A percentile compares a stretch with the other conserved stretches of the same genome.
These are phyloP conservation scores for Beauveria asiatica DNA, from an alignment of 2,329 filamentous ascomycete genomes.

Conservation along the genomic window DNA sequence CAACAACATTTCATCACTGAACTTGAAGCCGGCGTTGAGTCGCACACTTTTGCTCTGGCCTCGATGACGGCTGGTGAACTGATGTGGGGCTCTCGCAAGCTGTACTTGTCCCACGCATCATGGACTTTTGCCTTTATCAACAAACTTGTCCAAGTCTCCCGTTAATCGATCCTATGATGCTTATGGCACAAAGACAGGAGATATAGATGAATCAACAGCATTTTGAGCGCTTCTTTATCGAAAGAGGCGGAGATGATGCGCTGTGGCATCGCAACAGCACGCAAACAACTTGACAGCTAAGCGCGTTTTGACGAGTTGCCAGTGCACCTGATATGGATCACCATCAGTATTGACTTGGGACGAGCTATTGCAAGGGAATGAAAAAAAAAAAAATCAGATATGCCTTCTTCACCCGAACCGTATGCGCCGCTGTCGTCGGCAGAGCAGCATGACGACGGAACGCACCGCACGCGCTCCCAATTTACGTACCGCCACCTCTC, in stretches of 20 bases:
- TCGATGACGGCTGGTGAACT: neutral
- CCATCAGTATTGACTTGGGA: neutral
- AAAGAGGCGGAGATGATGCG: neutral
- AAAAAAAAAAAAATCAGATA: neutral
- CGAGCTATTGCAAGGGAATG: neutral
- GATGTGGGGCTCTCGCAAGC: neutral
- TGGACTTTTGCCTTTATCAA: neutral
- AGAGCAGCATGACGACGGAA: slow-evolving; percentile 17
- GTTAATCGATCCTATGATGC: neutral
- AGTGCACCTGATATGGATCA: neutral
- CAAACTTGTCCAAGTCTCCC: neutral
- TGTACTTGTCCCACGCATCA: neutral
- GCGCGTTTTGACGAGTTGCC: neutral
- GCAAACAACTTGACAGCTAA: neutral
- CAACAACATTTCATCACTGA: neutral
- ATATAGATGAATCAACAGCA: neutral
- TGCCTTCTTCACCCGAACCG: neutral
- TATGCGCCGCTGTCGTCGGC: slow-evolving; percentile 17
- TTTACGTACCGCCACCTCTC: slow-evolving; percentile 81
- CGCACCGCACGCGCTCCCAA: slow-evolving; percentile 43
- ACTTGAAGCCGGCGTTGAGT: too few relatives aligned
- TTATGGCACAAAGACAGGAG: neutral
- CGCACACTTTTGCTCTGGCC: neutral
- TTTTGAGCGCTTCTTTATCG: neutral
- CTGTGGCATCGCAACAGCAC: neutral